Evolutionary conservation across 257 asterid species (phyloP).

Genomic region (Solanum tarapatanum): DNA sequence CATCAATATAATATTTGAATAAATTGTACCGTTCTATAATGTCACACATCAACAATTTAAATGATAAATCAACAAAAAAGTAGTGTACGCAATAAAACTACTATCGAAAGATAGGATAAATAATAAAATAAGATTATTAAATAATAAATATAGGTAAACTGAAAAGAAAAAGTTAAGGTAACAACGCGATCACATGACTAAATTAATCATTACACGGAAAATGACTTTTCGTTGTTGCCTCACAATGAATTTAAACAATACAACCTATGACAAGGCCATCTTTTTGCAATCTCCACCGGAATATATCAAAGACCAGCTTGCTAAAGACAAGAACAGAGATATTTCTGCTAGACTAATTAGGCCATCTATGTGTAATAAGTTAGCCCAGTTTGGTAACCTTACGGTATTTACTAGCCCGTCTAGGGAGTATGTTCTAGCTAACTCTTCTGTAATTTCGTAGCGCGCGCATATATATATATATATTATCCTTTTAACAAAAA

Average conservation of each 20-base stretch:
- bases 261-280: not conserved
- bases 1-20: too few relatives aligned
- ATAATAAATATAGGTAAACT: too few relatives aligned
- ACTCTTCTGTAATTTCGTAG: not conserved
- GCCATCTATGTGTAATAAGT: not conserved
- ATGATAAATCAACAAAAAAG: too few relatives aligned
- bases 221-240: too few relatives aligned
- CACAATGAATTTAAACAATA: too few relatives aligned
- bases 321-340: not conserved
- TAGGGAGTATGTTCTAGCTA: not conserved
- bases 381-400: not conserved
- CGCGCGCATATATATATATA: too few relatives aligned
- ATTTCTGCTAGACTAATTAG: not conserved
- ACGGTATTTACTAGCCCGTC: not conserved
- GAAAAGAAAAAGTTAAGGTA: not conserved
- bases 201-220: not conserved
- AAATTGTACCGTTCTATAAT: too few relatives aligned
- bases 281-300: not conserved
- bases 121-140: too few relatives aligned
- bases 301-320: not conserved
- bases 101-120: not conserved
- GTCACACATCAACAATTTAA: too few relatives aligned
- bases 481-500: too few relatives aligned
- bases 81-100: not conserved
- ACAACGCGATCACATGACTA: not conserved